Conservation (phyloP, 2,329 filamentous ascomycete species). For the Cryphonectria nitschkei region DNA sequence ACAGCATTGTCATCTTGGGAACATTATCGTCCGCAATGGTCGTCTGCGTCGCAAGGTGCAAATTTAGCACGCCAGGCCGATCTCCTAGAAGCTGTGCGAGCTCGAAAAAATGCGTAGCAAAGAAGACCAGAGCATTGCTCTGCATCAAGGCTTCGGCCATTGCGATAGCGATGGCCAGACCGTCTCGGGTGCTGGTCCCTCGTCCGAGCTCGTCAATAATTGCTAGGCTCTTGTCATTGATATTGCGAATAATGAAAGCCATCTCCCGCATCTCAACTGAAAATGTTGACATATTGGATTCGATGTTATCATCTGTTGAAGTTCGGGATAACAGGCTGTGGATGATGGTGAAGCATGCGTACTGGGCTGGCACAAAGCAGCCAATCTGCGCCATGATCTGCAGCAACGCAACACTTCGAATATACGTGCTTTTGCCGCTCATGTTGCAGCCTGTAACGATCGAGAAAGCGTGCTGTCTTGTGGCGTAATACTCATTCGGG, state of each 20-base stretch:
- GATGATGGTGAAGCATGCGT: slow-evolving; percentile 79
- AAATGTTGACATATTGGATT: slow-evolving; percentile 91
- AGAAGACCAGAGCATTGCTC: slow-evolving; percentile 81
- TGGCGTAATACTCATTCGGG: slow-evolving; percentile 89
- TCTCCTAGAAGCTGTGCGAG: slow-evolving; percentile 76
- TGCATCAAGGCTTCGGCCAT: slow-evolving; percentile 87
- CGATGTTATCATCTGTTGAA: slow-evolving; percentile 84
- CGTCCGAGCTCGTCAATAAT: slow-evolving; percentile 93
- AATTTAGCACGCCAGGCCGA: slow-evolving; percentile 76
- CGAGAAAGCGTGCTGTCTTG: slow-evolving; percentile 80
- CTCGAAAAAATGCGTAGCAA: slow-evolving; percentile 90
- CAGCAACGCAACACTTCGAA: slow-evolving; percentile 80
- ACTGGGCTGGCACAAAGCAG: slow-evolving; percentile 84
- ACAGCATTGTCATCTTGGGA: slow-evolving; percentile 80
- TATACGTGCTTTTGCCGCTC: slow-evolving; percentile 97
- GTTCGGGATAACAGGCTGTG: slow-evolving; percentile 86
- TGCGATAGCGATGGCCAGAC: slow-evolving; percentile 84
- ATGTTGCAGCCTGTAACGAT: slow-evolving; percentile 97
- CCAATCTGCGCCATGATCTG: slow-evolving; percentile 94
- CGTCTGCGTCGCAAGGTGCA: slow-evolving; percentile 78
- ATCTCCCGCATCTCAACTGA: slow-evolving; percentile 95
- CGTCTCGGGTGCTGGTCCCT: slow-evolving; percentile 87
- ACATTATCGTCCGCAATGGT: slow-evolving; percentile 51
- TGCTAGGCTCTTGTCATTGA: slow-evolving; percentile 74
- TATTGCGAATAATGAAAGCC: slow-evolving; percentile 86